A percentile compares a stretch with the other conserved stretches of the same genome.
Evolutionary conservation across 805 yeast species (phyloP).

Genomic region (Naumovozyma baii): DNA sequence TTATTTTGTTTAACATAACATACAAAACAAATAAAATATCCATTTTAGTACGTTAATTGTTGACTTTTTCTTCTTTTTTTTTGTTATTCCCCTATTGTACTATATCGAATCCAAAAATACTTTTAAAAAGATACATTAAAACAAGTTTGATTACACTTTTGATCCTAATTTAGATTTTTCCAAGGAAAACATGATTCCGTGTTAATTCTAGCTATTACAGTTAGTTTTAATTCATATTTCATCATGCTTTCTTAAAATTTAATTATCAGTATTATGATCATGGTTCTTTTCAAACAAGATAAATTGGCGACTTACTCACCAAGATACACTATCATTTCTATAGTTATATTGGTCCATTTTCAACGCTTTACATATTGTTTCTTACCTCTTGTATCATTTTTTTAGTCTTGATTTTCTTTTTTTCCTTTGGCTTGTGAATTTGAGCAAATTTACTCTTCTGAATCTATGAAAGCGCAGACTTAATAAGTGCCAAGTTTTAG

Average conservation of each 20-base stretch:
- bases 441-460: no score
- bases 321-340: conserved; percentile 29
- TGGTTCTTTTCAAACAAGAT: conserved; percentile 80
- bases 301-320: conserved; percentile 63
- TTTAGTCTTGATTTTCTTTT: no score
- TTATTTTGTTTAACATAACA: conserved; percentile 1
- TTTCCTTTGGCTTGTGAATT: conserved; percentile 1
- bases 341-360: conserved; percentile 60
- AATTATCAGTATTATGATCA: conserved; percentile 33
- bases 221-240: conserved; percentile 2
- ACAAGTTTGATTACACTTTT: conserved; percentile 1
- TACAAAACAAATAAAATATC: conserved; percentile 1
- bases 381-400: not conserved
- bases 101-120: not conserved
- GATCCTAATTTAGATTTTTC: conserved; percentile 4
- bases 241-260: conserved; percentile 2
- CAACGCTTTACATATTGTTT: conserved; percentile 26
- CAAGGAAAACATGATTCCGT: conserved; percentile 2
- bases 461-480: no score
- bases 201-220: no score
- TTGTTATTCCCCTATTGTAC: not conserved
- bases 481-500: no score
- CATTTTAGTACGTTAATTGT: conserved; percentile 8
- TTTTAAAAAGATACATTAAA: not conserved
- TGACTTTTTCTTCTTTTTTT: conserved; percentile 2